A percentile compares a stretch with the other conserved stretches of the same genome.
These are phyloP conservation scores for Ammopiptanthus mongolicus DNA, from an alignment of 306 rosid species.

Conservation along the genomic window DNA sequence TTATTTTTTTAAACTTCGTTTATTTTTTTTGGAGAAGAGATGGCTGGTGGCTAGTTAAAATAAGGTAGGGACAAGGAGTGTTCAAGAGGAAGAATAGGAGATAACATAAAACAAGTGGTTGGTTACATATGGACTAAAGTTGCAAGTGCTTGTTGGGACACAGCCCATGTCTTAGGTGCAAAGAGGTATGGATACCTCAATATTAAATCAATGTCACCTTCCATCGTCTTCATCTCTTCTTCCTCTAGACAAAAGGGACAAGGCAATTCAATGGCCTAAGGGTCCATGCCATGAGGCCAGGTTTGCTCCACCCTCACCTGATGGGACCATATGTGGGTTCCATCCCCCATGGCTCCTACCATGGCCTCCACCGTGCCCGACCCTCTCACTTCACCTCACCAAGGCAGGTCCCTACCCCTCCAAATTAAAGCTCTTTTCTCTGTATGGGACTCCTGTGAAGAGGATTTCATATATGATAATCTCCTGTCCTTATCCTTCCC, in stretches of 20 bases:
- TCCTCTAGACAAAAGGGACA: conserved; percentile 44
- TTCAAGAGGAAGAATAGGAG: neutral
- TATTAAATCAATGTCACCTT: conserved; percentile 39
- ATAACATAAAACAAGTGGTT: conserved; percentile 17
- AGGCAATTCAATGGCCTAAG: conserved; percentile 43
- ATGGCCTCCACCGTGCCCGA: conserved; percentile 32
- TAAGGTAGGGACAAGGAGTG: neutral
- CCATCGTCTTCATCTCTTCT: conserved; percentile 6
- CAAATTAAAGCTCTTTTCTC: conserved; percentile 15
- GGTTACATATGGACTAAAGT: neutral
- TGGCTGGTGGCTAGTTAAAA: neutral
- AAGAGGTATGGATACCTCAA: conserved; percentile 34
- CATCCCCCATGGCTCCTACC: conserved; percentile 17
- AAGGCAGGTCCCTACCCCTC: conserved; percentile 17
- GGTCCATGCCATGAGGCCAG: conserved; percentile 44
- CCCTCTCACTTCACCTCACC: conserved; percentile 11
- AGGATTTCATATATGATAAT: neutral
- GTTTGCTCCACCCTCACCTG: conserved; percentile 23
- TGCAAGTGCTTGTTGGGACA: conserved; percentile 35
- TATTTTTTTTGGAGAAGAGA: neutral
- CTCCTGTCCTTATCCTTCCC: conserved; percentile 15
- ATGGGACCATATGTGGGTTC: conserved; percentile 27
- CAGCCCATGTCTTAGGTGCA: conserved; percentile 39
- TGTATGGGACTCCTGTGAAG: neutral
- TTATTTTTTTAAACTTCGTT: neutral